phyloP scores from a whole-genome alignment of 345 rosid species.

The Erucastrum elatum region DNA sequence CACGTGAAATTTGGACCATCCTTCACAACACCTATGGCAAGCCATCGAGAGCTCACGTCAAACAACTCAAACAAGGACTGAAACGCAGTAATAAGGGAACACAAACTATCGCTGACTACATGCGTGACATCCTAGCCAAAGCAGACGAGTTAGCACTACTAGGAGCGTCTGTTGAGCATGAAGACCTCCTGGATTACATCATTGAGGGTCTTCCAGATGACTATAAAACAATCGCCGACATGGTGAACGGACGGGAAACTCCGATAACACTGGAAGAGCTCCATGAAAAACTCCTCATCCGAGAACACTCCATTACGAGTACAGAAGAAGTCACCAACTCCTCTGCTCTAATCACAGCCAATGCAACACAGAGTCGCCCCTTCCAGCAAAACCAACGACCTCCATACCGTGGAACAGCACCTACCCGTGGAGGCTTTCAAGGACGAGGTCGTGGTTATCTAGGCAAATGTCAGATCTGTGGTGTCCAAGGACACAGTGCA shows the following conservation, averaged over 20 bases:
- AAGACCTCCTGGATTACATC: neutral
- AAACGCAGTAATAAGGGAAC: neutral
- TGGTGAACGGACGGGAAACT: neutral
- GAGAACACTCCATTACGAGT: neutral
- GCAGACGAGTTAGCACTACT: neutral
- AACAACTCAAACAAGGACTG: neutral
- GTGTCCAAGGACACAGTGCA: no score
- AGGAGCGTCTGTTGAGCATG: neutral
- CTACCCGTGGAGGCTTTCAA: no score
- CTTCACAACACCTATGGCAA: neutral
- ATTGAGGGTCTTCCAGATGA: neutral
- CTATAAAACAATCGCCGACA: neutral
- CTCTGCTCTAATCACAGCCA: neutral
- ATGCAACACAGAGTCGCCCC: neutral
- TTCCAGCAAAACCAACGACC: neutral
- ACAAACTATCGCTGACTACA: neutral
- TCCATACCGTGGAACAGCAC: no score
- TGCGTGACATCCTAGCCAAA: neutral
- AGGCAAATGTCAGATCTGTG: no score
- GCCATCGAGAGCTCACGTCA: neutral
- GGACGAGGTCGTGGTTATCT: no score
- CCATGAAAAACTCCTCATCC: neutral
- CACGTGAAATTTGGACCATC: neutral
- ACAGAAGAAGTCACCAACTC: neutral
- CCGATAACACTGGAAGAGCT: neutral